Evolutionary conservation across 2,329 filamentous ascomycete genomes (phyloP).

Genomic region (Penicillium italicum): DNA sequence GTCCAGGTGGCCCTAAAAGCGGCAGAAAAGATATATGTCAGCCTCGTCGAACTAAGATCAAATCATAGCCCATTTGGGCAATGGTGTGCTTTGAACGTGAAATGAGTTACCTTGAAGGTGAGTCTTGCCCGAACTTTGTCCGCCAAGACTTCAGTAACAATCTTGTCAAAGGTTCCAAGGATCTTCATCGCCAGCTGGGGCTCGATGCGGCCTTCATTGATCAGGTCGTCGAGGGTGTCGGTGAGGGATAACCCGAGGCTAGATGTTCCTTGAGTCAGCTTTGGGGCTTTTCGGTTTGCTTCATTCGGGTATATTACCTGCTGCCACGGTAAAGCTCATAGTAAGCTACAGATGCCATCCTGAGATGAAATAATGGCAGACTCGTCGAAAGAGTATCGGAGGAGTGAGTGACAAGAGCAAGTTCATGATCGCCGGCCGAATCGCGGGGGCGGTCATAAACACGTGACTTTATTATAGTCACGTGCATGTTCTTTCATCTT

Average conservation of each 20-base stretch:
- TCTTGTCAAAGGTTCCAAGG: constrained; percentile 88
- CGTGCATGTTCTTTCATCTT: not conserved
- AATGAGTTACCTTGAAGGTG: constrained; percentile 77
- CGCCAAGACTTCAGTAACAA: constrained; percentile 83
- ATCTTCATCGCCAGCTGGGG: constrained; percentile 99
- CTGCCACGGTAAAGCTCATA: constrained; percentile 98
- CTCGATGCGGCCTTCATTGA: constrained; percentile 91
- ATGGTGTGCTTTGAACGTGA: not conserved
- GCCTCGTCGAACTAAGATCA: not conserved
- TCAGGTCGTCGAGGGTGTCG: constrained; percentile 94
- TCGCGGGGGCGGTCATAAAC: not conserved
- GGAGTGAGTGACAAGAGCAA: constrained; percentile 13
- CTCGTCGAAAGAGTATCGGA: constrained; percentile 7
- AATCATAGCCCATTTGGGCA: not conserved
- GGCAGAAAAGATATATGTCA: constrained; percentile 14
- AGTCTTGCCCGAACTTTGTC: constrained; percentile 89
- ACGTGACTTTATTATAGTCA: constrained; percentile 1
- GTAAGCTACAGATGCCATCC: constrained; percentile 55
- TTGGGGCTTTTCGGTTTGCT: not conserved
- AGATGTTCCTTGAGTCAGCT: constrained; percentile 23
- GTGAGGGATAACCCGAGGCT: constrained; percentile 92
- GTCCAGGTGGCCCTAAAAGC: constrained; percentile 78
- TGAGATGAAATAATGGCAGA: constrained; percentile 15
- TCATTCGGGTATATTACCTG: constrained; percentile 61
- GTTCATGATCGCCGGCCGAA: constrained; percentile 10